phyloP scores from a whole-genome alignment of 192 early-diverging fungal species.

The Mortierella hygrophila region DNA sequence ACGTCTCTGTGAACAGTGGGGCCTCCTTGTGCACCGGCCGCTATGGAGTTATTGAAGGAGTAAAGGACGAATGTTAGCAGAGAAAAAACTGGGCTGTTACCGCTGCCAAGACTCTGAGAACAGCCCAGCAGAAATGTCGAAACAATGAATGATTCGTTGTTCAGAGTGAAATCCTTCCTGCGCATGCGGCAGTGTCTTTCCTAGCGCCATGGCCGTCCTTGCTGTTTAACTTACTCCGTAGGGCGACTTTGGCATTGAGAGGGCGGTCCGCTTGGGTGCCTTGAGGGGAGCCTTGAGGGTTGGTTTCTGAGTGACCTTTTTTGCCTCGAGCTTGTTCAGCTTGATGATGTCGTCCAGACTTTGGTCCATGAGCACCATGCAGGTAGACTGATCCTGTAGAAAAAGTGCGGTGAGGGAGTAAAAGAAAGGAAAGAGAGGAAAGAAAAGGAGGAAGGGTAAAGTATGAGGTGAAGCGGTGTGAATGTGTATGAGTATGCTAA shows the following conservation, averaged over 20 bases:
- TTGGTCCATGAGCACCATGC: constrained; percentile 22
- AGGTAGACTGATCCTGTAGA: background rate
- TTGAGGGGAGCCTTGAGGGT: background rate
- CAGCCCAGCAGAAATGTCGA: background rate
- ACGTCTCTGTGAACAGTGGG: constrained; percentile 39
- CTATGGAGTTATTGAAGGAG: background rate
- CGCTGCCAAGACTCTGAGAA: background rate
- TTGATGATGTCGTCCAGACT: constrained; percentile 47
- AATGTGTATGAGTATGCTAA: background rate
- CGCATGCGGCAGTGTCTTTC: too few species aligned
- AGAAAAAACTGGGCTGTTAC: background rate
- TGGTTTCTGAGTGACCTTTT: constrained; percentile 6
- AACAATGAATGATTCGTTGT: background rate
- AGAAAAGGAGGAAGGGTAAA: background rate
- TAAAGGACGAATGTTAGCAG: too few species aligned
- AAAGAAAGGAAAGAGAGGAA: background rate
- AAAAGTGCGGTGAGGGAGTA: background rate
- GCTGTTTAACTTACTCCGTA: background rate
- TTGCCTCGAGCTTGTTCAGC: constrained; percentile 16
- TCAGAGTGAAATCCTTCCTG: too few species aligned
- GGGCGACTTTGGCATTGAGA: background rate
- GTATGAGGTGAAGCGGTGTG: background rate
- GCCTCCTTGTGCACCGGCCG: background rate
- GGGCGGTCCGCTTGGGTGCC: background rate
- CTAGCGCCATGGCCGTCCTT: background rate